These are phyloP conservation scores for Aspergillus sp. DNA, from an alignment of 2,329 filamentous ascomycete genomes.

Conservation along the genomic window DNA sequence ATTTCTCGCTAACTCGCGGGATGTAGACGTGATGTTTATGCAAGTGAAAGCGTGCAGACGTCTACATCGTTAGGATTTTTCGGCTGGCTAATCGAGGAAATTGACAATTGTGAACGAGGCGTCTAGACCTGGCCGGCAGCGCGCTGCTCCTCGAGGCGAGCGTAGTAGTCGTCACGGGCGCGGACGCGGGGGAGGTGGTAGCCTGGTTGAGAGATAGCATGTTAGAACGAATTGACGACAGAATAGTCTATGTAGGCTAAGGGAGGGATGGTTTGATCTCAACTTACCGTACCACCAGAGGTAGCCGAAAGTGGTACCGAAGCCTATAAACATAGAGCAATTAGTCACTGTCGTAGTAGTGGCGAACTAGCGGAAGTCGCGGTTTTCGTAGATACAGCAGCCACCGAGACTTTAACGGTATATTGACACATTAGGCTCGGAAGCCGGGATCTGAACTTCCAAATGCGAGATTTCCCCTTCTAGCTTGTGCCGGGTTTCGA, in stretches of 20 bases:
- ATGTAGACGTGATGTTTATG: neutral
- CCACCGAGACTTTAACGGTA: too few species aligned
- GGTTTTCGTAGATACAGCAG: neutral
- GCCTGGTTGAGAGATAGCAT: slow-evolving; percentile 40
- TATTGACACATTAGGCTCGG: neutral
- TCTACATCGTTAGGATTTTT: neutral
- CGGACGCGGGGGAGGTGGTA: slow-evolving; percentile 66
- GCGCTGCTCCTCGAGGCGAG: slow-evolving; percentile 63
- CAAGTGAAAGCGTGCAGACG: neutral
- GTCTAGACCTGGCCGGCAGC: slow-evolving; percentile 41
- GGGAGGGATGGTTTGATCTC: slow-evolving; percentile 12
- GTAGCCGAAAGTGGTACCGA: slow-evolving; percentile 63
- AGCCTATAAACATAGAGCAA: slow-evolving; percentile 44
- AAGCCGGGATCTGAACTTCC: neutral
- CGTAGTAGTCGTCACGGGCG: slow-evolving; percentile 63
- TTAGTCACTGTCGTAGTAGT: slow-evolving; percentile 14
- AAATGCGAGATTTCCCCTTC: neutral
- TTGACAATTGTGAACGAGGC: slow-evolving; percentile 13
- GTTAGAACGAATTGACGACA: neutral
- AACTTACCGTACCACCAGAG: slow-evolving; percentile 66
- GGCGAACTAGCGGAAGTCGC: neutral
- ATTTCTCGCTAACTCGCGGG: neutral
- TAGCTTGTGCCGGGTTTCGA: neutral
- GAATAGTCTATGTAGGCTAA: neutral
- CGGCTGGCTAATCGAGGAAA: slow-evolving; percentile 6